These are phyloP conservation scores for Apiospora saccharicola DNA, from an alignment of 2,329 filamentous ascomycete species.

Conservation along the genomic window DNA sequence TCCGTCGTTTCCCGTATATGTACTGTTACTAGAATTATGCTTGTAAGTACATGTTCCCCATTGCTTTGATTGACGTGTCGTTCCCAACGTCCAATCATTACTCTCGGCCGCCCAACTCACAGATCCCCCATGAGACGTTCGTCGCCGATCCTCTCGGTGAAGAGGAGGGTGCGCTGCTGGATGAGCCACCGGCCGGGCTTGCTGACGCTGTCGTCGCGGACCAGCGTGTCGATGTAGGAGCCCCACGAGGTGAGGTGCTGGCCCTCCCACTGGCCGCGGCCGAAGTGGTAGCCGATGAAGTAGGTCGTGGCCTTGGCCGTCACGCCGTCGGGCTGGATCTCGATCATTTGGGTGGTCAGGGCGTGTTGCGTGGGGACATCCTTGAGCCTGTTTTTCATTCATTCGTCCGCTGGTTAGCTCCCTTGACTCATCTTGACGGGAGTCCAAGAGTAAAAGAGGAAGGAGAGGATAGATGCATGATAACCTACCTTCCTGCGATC, in stretches of 20 bases:
- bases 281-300: constrained; percentile 30
- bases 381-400: constrained; percentile 22
- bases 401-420: background rate
- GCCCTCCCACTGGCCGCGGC: constrained; percentile 28
- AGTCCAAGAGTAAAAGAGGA: too few species aligned
- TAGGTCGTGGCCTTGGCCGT: constrained; percentile 27
- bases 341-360: constrained; percentile 29
- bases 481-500: constrained; percentile 2
- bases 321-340: constrained; percentile 25
- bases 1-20: background rate
- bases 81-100: background rate
- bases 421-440: too few species aligned
- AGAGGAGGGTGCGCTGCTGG: constrained; percentile 9
- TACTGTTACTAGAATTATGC: too few species aligned
- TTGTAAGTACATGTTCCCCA: too few species aligned
- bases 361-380: constrained; percentile 27
- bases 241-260: constrained; percentile 28
- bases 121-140: constrained; percentile 25
- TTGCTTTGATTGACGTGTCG: background rate
- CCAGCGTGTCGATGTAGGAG: constrained; percentile 26
- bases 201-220: background rate
- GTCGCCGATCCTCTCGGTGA: constrained; percentile 24
- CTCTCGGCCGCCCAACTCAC: background rate
- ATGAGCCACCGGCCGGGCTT: constrained; percentile 28
- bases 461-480: too few species aligned